Evolutionary conservation across 805 yeast species (phyloP), one percentile per base, ranked within the genome.

Genomic region (Candida saitoana): DNA sequence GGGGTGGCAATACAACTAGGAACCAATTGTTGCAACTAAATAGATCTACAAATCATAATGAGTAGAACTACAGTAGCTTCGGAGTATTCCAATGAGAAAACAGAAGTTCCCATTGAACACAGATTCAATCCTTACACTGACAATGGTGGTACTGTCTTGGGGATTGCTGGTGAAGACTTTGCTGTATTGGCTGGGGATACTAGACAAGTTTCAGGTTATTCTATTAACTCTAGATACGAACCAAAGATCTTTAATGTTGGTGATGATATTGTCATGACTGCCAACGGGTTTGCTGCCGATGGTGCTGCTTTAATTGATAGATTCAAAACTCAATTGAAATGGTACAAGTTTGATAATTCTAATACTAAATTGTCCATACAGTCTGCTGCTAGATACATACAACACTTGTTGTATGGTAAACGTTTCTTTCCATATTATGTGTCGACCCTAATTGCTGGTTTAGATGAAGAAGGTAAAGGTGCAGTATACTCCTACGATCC

Each of bases 131-230:
- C 97, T 30, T 89, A 89, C 70, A 71, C 91, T 22, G 96, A 90
- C 65, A 88, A 90, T 56, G 99, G 99, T 55, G 99, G 99, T 57
- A 91, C 98, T 5, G 90, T 91, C 42, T 70, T 93, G 52, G 99
- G 98, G 40, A 93, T 93, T 65, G 97, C 99, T 1, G 99, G 99
- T 39, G 87, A 88, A 62, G 97, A 93, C 65, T 93, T 89, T 57
- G 96, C 96, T 15, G 93, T 93, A 27, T 73, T 93, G 47, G 99
- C 99, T 1, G 98, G 98, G 36, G 99, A 93, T 63, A 93, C 99
- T n/a, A 84, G 99, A 72, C 95, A 86, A 57, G 87, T 96, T 4
- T 82, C 85, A 15, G 99, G 97, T 17, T 93, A 89, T 67, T 82
- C 87, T 48, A 93, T 93, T 63, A 89, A 93, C 62, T 82, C 97